These are phyloP conservation scores for Terfezia claveryi DNA, from an alignment of 495 filamentous ascomycete species.

Conservation along the genomic window DNA sequence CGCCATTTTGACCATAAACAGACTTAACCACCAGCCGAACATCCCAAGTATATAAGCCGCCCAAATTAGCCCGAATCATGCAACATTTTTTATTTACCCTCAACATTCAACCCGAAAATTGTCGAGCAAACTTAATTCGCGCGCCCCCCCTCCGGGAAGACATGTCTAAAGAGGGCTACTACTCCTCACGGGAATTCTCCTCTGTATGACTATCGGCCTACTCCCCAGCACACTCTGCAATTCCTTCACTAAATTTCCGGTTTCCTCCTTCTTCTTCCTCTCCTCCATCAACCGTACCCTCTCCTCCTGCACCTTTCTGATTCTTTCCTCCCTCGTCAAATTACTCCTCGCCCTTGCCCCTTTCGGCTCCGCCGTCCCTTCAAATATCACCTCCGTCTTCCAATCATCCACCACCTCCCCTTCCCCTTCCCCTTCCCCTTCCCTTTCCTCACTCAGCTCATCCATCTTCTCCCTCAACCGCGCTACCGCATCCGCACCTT, in stretches of 20 bases:
- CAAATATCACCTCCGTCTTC: constrained; percentile 55
- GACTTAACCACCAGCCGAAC: too few species aligned
- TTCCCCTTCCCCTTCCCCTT: constrained; percentile 19
- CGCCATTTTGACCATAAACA: too few species aligned
- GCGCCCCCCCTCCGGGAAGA: too few species aligned
- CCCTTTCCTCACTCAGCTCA: constrained; percentile 7
- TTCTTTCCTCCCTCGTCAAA: constrained; percentile 67
- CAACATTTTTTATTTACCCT: too few species aligned
- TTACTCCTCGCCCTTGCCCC: constrained; percentile 39
- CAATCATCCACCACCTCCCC: constrained; percentile 21
- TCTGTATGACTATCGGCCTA: constrained; percentile 24
- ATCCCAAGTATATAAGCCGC: too few species aligned
- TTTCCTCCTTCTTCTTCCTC: constrained; percentile 53
- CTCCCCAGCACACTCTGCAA: constrained; percentile 68
- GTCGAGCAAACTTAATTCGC: too few species aligned
- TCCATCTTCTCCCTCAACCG: constrained; percentile 15
- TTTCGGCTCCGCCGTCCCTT: constrained; percentile 57
- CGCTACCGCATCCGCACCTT: constrained; percentile 54
- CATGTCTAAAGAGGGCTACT: too few species aligned
- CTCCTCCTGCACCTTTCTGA: constrained; percentile 75
- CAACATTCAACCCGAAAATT: too few species aligned
- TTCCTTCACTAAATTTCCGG: constrained; percentile 72
- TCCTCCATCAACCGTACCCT: constrained; percentile 42
- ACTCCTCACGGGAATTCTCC: neutral
- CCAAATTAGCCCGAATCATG: too few species aligned